These are phyloP conservation scores for Globisporangium ultimum DNA, from an alignment of 352 stramenopile species.

Conservation along the genomic window DNA sequence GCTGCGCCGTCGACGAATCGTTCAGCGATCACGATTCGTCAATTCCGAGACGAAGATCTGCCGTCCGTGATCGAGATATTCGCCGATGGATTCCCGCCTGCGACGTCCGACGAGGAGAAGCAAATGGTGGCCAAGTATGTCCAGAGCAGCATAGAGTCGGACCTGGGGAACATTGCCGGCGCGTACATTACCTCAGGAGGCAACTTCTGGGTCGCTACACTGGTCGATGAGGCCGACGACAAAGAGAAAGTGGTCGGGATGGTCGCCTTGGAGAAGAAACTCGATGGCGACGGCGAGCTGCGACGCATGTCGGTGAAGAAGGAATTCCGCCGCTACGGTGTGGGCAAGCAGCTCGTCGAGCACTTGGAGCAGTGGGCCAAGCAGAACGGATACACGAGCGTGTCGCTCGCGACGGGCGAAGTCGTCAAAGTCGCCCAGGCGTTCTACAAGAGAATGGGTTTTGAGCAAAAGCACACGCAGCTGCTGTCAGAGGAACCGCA, in stretches of 20 bases:
- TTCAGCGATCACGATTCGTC: too few relatives aligned
- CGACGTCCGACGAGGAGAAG: too few relatives aligned
- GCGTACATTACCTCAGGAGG: conserved; percentile 31
- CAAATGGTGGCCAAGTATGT: conserved; percentile 17
- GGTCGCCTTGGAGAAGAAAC: conserved; percentile 21
- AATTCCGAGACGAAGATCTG: too few relatives aligned
- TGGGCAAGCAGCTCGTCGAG: conserved; percentile 32
- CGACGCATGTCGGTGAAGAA: conserved; percentile 44
- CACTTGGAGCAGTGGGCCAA: conserved; percentile 37
- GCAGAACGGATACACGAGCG: conserved; percentile 13
- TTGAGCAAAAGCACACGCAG: conserved; percentile 13
- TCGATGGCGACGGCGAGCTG: conserved; percentile 17
- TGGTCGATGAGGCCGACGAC: not conserved
- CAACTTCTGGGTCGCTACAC: conserved; percentile 39
- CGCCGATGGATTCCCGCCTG: too few relatives aligned
- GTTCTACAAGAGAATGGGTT: conserved; percentile 34
- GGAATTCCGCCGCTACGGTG: conserved; percentile 27
- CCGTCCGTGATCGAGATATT: too few relatives aligned
- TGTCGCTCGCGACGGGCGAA: conserved; percentile 34
- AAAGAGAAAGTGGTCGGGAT: conserved; percentile 17
- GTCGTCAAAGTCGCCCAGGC: conserved; percentile 21
- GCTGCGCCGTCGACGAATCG: too few relatives aligned
- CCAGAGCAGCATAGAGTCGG: conserved; percentile 23
- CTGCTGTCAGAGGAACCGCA: conserved; percentile 17
- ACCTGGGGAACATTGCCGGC: conserved; percentile 30